Base-by-base conservation (phyloP, 2,329 filamentous ascomycete species). In the Aspergillus viridinutans region DNA sequence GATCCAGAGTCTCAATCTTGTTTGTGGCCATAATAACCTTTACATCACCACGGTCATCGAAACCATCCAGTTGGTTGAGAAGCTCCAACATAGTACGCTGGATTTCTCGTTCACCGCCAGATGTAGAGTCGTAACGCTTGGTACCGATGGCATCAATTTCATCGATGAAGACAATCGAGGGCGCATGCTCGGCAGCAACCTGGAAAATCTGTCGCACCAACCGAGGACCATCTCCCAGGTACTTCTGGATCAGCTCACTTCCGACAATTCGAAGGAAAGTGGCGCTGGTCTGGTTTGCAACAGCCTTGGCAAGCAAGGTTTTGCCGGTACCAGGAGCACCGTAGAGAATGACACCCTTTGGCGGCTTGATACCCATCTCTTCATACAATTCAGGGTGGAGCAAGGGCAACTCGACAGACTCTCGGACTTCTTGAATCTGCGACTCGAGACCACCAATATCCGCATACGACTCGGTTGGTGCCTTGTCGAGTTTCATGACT, bases 21-120 rank as follows among this genome's bases (percentile, higher is more conserved):
- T 99, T 99, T 65, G 94, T 99, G 12, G 94, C 95, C 92, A 99
- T 97, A 75, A 99, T 93, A 60, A 99, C 94, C 82, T 99, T 99
- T 77, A 99, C 93, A 72, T 99, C 94, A 66, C 94, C 95, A 59
- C 94, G 90, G 76, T 99, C 95, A 72, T 99, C 94, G 78, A 99
- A 99, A 69, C 94, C 94, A 73, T 99, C 94, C 8, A 99, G 87
- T 80, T 99, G 94, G 78, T 99, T 99, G 45, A 99, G 87, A 54
- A 99, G 85, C 72, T 99, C 94, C 76, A 99, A 80, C 94, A 99
- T 99, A 50, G 94, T 99, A 74, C 94, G 88, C 80, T 99, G 94
- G 42, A 99, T 91, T 76, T 99, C 94, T 65, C 93, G 89, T 76
- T 99, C 94, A 73, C 95, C 94, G 61, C 94, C 94, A 0, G 93